Base-by-base conservation (phyloP, 2,329 filamentous ascomycete species). In the Colletotrichum cuscutae region DNA sequence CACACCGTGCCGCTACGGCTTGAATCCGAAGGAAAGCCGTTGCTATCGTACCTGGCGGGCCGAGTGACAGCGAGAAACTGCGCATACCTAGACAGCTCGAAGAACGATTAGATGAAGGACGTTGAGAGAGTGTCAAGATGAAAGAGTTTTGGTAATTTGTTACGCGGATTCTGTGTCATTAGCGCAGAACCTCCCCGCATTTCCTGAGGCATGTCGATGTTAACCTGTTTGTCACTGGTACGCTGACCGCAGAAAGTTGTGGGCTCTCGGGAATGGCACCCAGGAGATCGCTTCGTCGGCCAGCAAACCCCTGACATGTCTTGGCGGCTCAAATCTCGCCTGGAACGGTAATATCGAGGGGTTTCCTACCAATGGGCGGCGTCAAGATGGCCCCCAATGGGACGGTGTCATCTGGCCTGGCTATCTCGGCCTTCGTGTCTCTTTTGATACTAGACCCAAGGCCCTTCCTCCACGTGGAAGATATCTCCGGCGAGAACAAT, bases 351-450 rank as follows among this genome's bases (percentile, higher is more conserved):
- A 56, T 42, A 1, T 53, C 62, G 30, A 66, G 24, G 42, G 46
- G 19, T 26, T 28, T 53, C n/a, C 28, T 26, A 8, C 26, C 56
- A 58, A 59, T 37, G 28, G 57, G n/a, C n/a, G 3, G 28, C 6
- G 15, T 19, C 30, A 32, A 53, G 13, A 56, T 24, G 13, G 22
- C n/a, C 37, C 24, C 49, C 37, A 49, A 61, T 42, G 22, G 30
- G 12, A 42, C 13, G 32, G 22, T 60, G 57, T 59, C 60, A 42
- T 19, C n/a, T 49, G 42, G 19, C 57, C 26, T 13, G 49, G 24
- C 56, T 61, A 59, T 72, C 37, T 72, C 69, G 69, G 69, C 22
- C 53, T 19, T 68, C 57, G 52, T 63, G 37, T 72, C 64, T 59
- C 22, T 52, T 30, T 72, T 26, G 57, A 63, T 59, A 46, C 65